These are phyloP conservation scores for Leishmania turanica DNA, from an alignment of 208 protist species.

Conservation along the genomic window DNA sequence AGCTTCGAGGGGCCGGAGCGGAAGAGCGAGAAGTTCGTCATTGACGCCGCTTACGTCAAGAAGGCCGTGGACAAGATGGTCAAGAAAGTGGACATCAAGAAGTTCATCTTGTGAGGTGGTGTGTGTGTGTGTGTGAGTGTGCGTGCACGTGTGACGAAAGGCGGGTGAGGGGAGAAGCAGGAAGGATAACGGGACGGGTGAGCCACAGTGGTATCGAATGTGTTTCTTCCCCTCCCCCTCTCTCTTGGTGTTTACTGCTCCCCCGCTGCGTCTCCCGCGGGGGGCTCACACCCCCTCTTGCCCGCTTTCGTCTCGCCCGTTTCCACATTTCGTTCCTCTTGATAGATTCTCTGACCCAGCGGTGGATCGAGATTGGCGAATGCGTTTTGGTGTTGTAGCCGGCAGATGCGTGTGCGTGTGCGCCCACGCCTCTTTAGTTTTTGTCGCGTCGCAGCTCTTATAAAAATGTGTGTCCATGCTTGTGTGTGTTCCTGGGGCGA, in stretches of 20 bases:
- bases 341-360: neutral
- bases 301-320: neutral
- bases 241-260: neutral
- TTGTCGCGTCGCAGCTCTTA: constrained; percentile 3
- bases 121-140: neutral
- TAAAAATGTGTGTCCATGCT: constrained; percentile 4
- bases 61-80: constrained; percentile 89
- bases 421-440: neutral
- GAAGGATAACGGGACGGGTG: neutral
- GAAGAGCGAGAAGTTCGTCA: constrained; percentile 84
- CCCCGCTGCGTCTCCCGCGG: neutral
- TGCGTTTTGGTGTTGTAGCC: neutral
- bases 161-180: neutral
- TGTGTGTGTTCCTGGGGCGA: constrained; percentile 17
- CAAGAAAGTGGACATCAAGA: constrained; percentile 95
- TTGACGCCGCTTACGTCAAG: constrained; percentile 91
- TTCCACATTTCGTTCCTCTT: neutral
- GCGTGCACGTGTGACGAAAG: neutral
- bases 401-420: constrained; percentile 4
- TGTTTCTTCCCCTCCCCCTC: neutral
- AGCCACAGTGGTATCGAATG: neutral
- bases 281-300: neutral
- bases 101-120: constrained; percentile 82
- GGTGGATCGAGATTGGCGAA: neutral
- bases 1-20: constrained; percentile 91